Evolutionary conservation across 2,329 filamentous ascomycete species (phyloP), one percentile per base, ranked within the genome.

Genomic region (Elsinoe perseae): DNA sequence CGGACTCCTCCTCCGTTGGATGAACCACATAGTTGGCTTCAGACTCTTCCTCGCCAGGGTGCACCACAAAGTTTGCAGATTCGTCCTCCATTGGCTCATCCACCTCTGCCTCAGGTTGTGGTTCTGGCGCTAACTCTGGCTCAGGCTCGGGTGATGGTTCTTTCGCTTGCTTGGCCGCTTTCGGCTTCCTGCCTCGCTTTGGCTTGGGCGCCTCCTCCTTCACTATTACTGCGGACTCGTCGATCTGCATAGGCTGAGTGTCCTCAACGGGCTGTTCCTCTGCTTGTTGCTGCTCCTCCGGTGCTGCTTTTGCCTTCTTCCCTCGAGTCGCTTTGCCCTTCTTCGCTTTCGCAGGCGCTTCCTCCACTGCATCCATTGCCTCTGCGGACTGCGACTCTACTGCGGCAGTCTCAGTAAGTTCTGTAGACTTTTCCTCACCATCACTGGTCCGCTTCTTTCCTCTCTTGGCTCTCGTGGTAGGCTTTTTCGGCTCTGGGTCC

Each of bases 11-110:
- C 16, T 58, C 56, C 18, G 20, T 32, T 21, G 46, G 14, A 27
- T 61, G 42, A 10, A 58, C 21, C 36, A 55, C 27, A 38, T 42
- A 80, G 78, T 16, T 79, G 77, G 63, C 81, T 18, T 83, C 67
- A 82, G 46, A 43, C 23, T 50, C 32, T 16, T 57, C 56, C 10
- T 3, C 25, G 7, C 8, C 38, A 14, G 28, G 30, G 16, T 40
- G 18, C 4, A 53, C 55, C 4, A 38, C 42, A 8, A 30, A 23
- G n/a, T 20, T 30, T 32, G 36, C 30, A 21, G 44, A 43, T 28
- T 55, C 23, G 9, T 23, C 38, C 32, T 68, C 61, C 12, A 68
- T 44, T 2, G 18, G 40, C 7, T 18, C 62, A 57, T 68, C 66
- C n/a, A 62, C 60, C 52, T 68, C 66, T 23, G 67, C 66, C 58